A percentile compares a stretch with the other conserved stretches of the same genome.
phyloP scores from a whole-genome alignment of 2,329 filamentous ascomycete species.

The Trichothecium roseum region DNA sequence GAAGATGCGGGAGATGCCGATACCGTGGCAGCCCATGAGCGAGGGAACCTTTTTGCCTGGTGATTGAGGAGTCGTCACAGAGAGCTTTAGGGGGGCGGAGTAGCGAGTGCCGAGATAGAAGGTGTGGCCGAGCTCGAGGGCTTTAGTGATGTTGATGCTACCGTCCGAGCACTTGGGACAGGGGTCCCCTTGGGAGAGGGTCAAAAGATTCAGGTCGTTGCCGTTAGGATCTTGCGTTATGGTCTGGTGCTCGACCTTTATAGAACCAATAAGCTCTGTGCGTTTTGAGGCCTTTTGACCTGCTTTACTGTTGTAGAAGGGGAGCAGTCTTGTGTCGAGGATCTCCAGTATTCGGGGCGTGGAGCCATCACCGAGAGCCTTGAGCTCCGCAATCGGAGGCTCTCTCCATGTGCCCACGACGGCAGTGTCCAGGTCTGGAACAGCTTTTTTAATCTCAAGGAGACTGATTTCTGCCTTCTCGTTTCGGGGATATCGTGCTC shows the following conservation, averaged over 20 bases:
- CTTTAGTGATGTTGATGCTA: conserved; percentile 53
- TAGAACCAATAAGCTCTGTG: not conserved
- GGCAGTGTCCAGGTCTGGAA: conserved; percentile 58
- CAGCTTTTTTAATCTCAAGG: conserved; percentile 52
- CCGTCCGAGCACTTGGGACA: conserved; percentile 63
- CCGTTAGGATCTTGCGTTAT: conserved; percentile 4
- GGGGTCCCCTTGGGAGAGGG: conserved; percentile 53
- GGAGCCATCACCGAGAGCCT: conserved; percentile 1
- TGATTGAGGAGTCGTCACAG: conserved; percentile 31
- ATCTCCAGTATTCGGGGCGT: conserved; percentile 19
- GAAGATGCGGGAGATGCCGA: conserved; percentile 85
- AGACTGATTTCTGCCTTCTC: conserved; percentile 28
- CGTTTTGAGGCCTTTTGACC: conserved; percentile 6
- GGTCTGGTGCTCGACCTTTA: conserved; percentile 2
- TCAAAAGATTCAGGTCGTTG: conserved; percentile 47
- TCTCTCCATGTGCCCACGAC: not conserved
- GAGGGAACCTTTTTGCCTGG: conserved; percentile 38
- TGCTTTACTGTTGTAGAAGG: conserved; percentile 9
- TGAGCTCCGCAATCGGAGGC: not conserved
- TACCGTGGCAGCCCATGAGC: conserved; percentile 95
- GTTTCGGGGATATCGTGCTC: conserved; percentile 51
- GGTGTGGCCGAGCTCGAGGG: conserved; percentile 88
- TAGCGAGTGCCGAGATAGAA: conserved; percentile 91
- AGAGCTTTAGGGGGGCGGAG: conserved; percentile 61
- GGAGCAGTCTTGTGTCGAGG: conserved; percentile 19